phyloP scores from a whole-genome alignment of 2,329 filamentous ascomycete species.

The Fusarium sterilihyphosum region DNA sequence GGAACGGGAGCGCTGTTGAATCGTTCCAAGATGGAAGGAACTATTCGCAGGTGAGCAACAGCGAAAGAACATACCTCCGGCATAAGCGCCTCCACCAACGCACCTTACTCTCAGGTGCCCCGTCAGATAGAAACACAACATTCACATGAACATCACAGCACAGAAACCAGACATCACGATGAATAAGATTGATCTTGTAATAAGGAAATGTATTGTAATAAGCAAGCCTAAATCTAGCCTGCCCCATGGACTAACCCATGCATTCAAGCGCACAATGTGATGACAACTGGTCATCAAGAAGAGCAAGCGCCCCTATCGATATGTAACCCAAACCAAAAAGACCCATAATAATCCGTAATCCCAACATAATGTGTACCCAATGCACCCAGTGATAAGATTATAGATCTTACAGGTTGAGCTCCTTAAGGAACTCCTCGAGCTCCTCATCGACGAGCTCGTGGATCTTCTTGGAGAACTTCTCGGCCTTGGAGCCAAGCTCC shows the following conservation, averaged over 20 bases:
- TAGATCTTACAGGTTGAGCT: conserved; percentile 54
- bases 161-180: not conserved
- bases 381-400: conserved; percentile 38
- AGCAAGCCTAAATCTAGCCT: conserved; percentile 16
- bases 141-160: not conserved
- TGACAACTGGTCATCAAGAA: conserved; percentile 28
- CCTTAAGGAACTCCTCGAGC: conserved; percentile 67
- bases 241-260: conserved; percentile 24
- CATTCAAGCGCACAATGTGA: conserved; percentile 23
- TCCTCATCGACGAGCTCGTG: conserved; percentile 70
- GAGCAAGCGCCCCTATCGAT: conserved; percentile 31
- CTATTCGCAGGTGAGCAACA: not conserved
- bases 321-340: conserved; percentile 45
- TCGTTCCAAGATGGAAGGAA: conserved; percentile 6
- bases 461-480: conserved; percentile 72
- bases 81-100: not conserved
- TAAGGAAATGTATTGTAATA: conserved; percentile 36
- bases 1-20: not conserved
- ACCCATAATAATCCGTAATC: conserved; percentile 38
- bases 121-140: not conserved
- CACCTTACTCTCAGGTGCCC: not conserved
- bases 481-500: conserved; percentile 63
- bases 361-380: conserved; percentile 41
- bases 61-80: not conserved
- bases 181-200: not conserved